A percentile compares a stretch with the other conserved stretches of the same genome.
These are phyloP conservation scores for Hyparrhenia diplandra DNA, from an alignment of 176 grass and related monocot species.

Conservation along the genomic window DNA sequence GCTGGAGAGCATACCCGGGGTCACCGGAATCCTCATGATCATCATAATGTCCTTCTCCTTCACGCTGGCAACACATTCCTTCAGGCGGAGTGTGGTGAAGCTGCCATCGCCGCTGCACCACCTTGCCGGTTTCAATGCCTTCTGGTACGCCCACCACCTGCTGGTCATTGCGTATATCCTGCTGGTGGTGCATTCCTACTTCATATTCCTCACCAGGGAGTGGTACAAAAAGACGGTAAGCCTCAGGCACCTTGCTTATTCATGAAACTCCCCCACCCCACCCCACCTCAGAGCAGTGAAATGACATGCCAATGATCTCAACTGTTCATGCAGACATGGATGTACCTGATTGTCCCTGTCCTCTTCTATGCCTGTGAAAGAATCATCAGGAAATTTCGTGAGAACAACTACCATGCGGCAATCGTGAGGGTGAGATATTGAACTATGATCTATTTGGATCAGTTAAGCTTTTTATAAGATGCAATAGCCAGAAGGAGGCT, in stretches of 20 bases:
- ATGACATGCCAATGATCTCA: slow-evolving; percentile 18
- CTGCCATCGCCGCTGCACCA: slow-evolving; percentile 86
- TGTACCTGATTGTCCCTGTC: slow-evolving; percentile 87
- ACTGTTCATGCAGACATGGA: slow-evolving; percentile 81
- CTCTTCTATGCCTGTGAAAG: slow-evolving; percentile 95
- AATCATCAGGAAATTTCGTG: slow-evolving; percentile 85
- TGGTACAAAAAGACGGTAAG: slow-evolving; percentile 99
- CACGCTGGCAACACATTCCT: slow-evolving; percentile 84
- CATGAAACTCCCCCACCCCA: neutral
- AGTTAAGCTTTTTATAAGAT: no score
- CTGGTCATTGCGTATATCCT: slow-evolving; percentile 76
- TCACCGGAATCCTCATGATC: slow-evolving; percentile 94
- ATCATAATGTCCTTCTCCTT: slow-evolving; percentile 97
- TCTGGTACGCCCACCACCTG: slow-evolving; percentile 99
- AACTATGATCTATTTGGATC: neutral
- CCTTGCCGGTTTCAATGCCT: slow-evolving; percentile 96
- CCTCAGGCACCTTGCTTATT: neutral
- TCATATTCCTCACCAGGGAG: slow-evolving; percentile 82
- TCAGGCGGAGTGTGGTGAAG: slow-evolving; percentile 87
- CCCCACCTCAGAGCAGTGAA: neutral
- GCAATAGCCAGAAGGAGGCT: no score
- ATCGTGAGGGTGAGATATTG: slow-evolving; percentile 62
- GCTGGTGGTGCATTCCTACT: slow-evolving; percentile 88
- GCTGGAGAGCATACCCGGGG: slow-evolving; percentile 57
- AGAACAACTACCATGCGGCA: slow-evolving; percentile 68